Conservation (phyloP, 225 moss, liverwort and hornwort species). For the Asterella californica region DNA sequence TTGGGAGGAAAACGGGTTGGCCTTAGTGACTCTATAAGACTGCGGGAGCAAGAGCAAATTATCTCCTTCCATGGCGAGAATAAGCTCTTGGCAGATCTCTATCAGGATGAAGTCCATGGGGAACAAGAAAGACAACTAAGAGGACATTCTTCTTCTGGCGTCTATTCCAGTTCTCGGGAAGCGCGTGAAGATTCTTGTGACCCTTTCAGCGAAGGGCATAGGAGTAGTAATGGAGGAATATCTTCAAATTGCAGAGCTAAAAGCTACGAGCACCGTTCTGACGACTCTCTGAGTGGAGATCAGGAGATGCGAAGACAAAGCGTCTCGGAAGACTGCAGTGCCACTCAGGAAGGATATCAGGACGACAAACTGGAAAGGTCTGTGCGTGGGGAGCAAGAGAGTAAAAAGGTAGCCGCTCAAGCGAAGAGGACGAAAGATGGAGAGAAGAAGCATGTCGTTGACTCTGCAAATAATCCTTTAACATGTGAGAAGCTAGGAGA, state of each 20-base stretch:
- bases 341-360: neutral
- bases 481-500: neutral
- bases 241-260: neutral
- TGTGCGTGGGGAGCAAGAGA: neutral
- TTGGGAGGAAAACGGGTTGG: neutral
- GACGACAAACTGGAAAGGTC: neutral
- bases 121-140: neutral
- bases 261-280: neutral
- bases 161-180: neutral
- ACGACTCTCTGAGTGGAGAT: neutral
- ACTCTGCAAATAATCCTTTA: constrained; percentile 12
- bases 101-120: neutral
- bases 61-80: neutral
- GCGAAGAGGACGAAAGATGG: neutral
- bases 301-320: neutral
- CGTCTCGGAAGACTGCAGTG: neutral
- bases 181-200: neutral
- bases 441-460: neutral
- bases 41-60: no score
- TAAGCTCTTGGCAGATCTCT: neutral
- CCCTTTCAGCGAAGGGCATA: neutral
- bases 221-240: neutral
- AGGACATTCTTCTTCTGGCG: neutral
- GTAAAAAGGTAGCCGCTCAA: neutral
- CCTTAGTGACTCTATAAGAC: neutral